phyloP scores from a whole-genome alignment of 2,329 filamentous ascomycete species.

The Colletotrichum tabaci region DNA sequence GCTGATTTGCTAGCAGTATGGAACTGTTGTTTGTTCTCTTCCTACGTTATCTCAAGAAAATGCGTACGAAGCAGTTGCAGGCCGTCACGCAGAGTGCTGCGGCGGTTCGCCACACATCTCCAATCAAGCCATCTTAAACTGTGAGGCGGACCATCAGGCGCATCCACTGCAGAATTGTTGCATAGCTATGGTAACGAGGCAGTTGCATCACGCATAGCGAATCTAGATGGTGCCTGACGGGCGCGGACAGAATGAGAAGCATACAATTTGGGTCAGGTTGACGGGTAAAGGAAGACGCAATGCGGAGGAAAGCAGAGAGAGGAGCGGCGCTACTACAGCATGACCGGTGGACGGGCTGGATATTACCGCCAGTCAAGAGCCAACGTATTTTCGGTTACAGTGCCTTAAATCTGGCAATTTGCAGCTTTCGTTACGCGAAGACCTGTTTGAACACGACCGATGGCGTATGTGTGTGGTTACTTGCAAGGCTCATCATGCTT shows the following conservation, averaged over 20 bases:
- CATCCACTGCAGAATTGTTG: not conserved
- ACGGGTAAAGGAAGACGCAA: not conserved
- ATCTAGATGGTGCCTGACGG: not conserved
- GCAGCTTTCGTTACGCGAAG: not conserved
- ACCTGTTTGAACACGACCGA: not conserved
- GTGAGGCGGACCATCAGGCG: no score
- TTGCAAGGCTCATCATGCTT: no score
- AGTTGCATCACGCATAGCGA: not conserved
- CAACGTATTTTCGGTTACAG: not conserved
- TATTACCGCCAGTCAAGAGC: not conserved
- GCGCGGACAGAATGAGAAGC: not conserved
- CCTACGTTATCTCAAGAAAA: conserved; percentile 82
- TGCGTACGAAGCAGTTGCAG: conserved; percentile 79
- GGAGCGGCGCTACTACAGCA: not conserved
- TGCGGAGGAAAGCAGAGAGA: not conserved
- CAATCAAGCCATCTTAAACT: conserved; percentile 23
- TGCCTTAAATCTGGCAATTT: not conserved
- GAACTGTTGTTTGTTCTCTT: conserved; percentile 90
- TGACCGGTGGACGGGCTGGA: no score
- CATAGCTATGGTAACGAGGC: not conserved
- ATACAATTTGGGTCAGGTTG: not conserved
- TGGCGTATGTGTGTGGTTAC: not conserved
- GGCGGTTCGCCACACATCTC: conserved; percentile 47
- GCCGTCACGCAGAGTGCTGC: conserved; percentile 76
- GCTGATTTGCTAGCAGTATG: conserved; percentile 68